Evolutionary conservation across 495 filamentous ascomycete genomes (phyloP), one percentile per base, ranked within the genome.

Genomic region (Xanthoparmelia taractica): DNA sequence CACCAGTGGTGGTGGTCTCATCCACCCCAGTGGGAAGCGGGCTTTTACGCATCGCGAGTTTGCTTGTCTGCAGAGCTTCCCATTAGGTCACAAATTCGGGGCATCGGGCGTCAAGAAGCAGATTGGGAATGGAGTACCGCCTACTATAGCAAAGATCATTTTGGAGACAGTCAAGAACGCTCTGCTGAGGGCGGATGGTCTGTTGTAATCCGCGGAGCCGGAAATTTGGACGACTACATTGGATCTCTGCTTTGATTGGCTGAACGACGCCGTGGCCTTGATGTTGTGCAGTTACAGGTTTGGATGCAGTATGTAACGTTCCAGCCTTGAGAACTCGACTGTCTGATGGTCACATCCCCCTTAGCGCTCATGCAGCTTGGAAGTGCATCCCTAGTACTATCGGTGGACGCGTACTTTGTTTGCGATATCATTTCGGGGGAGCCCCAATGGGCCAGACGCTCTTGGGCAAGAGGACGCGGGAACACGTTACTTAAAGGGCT

Each of bases 111-210:
- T 85, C 3, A 84, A 81, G 62, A 86, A 79, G 66, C 90, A 94
- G 69, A 89, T 96, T 65, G 93, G 93, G 0, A 97, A 97, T 71
- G 90, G 91, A 0, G 90, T 95, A 10, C 89, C 91, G 0, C 85
- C 92, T 0, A 64, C 73, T 8, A 73, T 91, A 0, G 87, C 85
- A 0, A 74, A 79, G 47, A 76, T 78, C 0, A 61, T 95, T 0
- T 88, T 86, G 66, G 65, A 73, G 33, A 81, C 85, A 60, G 75
- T 92, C 3, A 74, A 76, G 29, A 76, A 71, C 36, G 80, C 81
- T 48, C 67, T 94, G 31, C 77, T 84, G 57, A 70, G 76, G 37
- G 79, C 79, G 0, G 90, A 94, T 68, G 75, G 75, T 0, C 13
- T 67, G 12, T 13, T 63, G 23, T 63, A 33, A 12, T 20, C 4